These are phyloP conservation scores for Drechslera avenae DNA, from an alignment of 2,329 filamentous ascomycete species.

Conservation along the genomic window DNA sequence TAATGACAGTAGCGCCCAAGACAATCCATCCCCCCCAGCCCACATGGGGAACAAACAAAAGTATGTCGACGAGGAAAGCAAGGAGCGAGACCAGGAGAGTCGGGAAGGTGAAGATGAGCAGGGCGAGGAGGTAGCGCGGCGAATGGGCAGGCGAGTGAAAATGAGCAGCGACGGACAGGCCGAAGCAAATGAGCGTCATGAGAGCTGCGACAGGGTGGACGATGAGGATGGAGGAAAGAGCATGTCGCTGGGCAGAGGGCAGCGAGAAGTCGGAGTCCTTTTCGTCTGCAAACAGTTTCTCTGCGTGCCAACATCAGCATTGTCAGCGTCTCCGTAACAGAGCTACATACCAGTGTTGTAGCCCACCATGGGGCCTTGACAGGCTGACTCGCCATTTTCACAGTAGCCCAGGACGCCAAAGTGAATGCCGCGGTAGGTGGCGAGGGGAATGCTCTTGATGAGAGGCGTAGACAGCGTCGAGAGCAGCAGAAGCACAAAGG, in stretches of 20 bases:
- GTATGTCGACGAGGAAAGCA: conserved; percentile 89
- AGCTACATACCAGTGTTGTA: conserved; percentile 76
- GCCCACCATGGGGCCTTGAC: conserved; percentile 77
- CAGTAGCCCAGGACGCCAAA: conserved; percentile 97
- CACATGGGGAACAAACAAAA: conserved; percentile 92
- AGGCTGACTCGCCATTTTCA: conserved; percentile 57
- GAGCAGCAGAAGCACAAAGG: conserved; percentile 83
- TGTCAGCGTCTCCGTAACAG: background rate
- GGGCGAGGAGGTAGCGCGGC: conserved; percentile 78
- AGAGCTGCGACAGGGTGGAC: conserved; percentile 90
- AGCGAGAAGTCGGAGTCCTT: conserved; percentile 62
- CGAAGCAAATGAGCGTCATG: conserved; percentile 82
- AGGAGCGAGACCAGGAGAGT: conserved; percentile 83
- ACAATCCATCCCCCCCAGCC: conserved; percentile 95
- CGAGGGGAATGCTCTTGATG: conserved; percentile 82
- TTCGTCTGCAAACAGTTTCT: conserved; percentile 55
- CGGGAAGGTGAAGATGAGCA: conserved; percentile 85
- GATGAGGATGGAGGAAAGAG: conserved; percentile 86
- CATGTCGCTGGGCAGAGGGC: conserved; percentile 67
- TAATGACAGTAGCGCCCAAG: conserved; percentile 83
- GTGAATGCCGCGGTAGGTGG: conserved; percentile 73
- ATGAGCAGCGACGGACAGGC: conserved; percentile 79
- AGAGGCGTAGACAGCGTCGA: conserved; percentile 91
- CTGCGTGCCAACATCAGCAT: conserved; percentile 40
- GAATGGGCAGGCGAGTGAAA: conserved; percentile 89